These are phyloP conservation scores for Glebionis coronaria DNA, from an alignment of 129 eudicot species.

Conservation along the genomic window DNA sequence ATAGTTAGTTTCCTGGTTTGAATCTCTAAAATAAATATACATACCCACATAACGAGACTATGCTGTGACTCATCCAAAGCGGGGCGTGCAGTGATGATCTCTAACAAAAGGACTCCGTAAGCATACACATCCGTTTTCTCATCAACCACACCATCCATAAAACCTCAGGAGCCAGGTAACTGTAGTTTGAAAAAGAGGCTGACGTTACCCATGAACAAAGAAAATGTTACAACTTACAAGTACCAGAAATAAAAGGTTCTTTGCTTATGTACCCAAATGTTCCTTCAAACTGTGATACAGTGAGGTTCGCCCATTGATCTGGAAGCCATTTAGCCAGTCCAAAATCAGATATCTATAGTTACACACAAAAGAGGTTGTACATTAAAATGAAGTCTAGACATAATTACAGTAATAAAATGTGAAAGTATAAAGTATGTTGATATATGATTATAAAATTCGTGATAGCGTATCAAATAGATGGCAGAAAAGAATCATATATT, in stretches of 20 bases:
- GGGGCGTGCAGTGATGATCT: conserved; percentile 78
- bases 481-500: too few relatives aligned
- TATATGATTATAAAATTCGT: too few relatives aligned
- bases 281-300: conserved; percentile 81
- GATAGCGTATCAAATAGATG: neutral
- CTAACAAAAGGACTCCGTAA: conserved; percentile 74
- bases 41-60: conserved; percentile 95
- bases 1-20: conserved; percentile 11
- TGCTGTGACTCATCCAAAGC: conserved; percentile 65
- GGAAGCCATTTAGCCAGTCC: conserved; percentile 99
- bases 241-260: neutral
- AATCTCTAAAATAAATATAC: conserved; percentile 18
- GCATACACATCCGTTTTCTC: conserved; percentile 92
- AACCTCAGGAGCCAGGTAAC: conserved; percentile 93
- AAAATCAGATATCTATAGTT: conserved; percentile 75
- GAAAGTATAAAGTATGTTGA: too few relatives aligned
- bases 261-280: conserved; percentile 71
- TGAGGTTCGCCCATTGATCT: conserved; percentile 88
- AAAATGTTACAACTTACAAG: neutral
- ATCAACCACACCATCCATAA: conserved; percentile 73
- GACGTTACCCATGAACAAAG: neutral
- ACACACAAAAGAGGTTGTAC: neutral
- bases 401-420: neutral
- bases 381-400: conserved; percentile 20
- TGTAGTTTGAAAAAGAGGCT: conserved; percentile 26